A percentile compares a stretch with the other conserved stretches of the same genome.
Conservation (phyloP, 768 basidiomycete species). For the Kwoniella europaea region DNA sequence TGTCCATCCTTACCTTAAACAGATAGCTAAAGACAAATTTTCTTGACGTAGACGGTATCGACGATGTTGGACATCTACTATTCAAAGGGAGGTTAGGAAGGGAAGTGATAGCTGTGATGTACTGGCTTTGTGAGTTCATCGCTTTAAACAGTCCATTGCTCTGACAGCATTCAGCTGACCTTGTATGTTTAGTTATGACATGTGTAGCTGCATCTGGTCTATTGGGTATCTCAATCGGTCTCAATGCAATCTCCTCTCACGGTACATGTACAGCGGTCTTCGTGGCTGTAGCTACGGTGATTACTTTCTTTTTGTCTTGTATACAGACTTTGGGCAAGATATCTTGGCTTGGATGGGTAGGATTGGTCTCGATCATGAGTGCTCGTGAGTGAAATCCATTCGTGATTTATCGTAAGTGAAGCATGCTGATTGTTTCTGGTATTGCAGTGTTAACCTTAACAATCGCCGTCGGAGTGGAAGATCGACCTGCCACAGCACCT, state of each 20-base stretch:
- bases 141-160: too few relatives aligned
- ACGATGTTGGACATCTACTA: slow-evolving; percentile 15
- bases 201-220: slow-evolving; percentile 48
- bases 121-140: slow-evolving; percentile 31
- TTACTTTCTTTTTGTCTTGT: slow-evolving; percentile 40
- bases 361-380: slow-evolving; percentile 15
- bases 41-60: slow-evolving; percentile 11
- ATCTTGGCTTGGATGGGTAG: slow-evolving; percentile 52
- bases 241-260: slow-evolving; percentile 55
- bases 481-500: slow-evolving; percentile 40
- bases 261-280: slow-evolving; percentile 59
- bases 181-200: slow-evolving; percentile 11
- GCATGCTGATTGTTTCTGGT: background rate
- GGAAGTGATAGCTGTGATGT: slow-evolving; percentile 33
- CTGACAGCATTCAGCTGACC: background rate
- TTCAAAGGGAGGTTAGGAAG: slow-evolving; percentile 16
- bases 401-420: background rate
- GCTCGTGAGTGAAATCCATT: slow-evolving; percentile 14
- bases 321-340: slow-evolving; percentile 55
- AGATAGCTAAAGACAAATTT: background rate
- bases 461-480: slow-evolving; percentile 39
- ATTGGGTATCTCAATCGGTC: slow-evolving; percentile 50
- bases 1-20: too few relatives aligned
- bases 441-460: slow-evolving; percentile 31
- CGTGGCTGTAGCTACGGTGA: slow-evolving; percentile 52